Conservation (phyloP, 2,329 filamentous ascomycete species). For the Cadophora sp. region DNA sequence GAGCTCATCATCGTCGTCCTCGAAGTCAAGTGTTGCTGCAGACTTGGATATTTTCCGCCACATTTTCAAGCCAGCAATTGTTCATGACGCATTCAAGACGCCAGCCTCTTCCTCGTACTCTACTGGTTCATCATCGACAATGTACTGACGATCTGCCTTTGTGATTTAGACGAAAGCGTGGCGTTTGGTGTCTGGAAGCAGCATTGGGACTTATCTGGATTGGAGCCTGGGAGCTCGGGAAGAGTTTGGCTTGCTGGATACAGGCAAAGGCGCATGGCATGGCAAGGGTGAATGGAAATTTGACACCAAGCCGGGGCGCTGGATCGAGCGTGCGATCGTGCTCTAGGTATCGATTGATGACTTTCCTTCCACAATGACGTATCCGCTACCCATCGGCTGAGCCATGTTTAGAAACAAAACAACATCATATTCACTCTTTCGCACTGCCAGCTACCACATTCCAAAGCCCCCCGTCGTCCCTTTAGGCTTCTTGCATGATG, state of each 20-base stretch:
- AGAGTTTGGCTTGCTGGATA: slow-evolving; percentile 3
- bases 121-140: background rate
- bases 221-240: background rate
- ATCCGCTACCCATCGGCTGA: background rate
- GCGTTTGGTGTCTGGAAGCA: slow-evolving; percentile 19
- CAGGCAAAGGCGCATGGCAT: background rate
- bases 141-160: slow-evolving; percentile 1
- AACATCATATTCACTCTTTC: background rate
- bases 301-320: slow-evolving; percentile 6
- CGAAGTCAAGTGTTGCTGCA: slow-evolving; percentile 44
- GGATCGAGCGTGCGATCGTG: background rate
- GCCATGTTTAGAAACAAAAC: background rate
- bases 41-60: slow-evolving; percentile 61
- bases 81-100: slow-evolving; percentile 40
- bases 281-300: background rate
- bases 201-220: background rate
- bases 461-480: background rate
- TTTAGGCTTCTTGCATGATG: slow-evolving; percentile 13
- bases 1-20: slow-evolving; percentile 33
- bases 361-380: slow-evolving; percentile 10
- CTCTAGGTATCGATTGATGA: background rate
- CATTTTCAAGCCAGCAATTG: slow-evolving; percentile 56
- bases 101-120: slow-evolving; percentile 4
- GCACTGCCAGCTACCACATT: background rate
- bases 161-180: slow-evolving; percentile 6